Evolutionary conservation across 2,329 filamentous ascomycete genomes (phyloP), one percentile per base, ranked within the genome.

Genomic region (Sclerotiophoma versabilis): DNA sequence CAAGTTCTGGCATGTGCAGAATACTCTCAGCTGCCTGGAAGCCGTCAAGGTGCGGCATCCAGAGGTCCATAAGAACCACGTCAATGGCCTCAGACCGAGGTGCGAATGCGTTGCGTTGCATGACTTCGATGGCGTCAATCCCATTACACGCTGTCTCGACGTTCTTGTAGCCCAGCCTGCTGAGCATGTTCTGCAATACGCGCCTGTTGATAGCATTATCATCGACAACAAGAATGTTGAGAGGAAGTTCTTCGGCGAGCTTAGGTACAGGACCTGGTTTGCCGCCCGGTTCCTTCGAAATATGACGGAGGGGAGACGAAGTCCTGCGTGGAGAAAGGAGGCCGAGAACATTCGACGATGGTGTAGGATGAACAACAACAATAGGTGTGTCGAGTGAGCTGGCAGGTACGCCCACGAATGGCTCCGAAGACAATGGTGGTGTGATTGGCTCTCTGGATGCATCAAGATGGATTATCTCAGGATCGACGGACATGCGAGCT

Each of bases 21-120:
- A 91, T 91, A 39, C 79, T 77, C 63, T 83, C 80, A 0, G 87
- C 84, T 2, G 88, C 88, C 66, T 90, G 84, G 60, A 89, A 90
- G 1, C 88, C 88, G 65, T 90, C 87, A 79, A 90, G 86, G 59
- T 86, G 79, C 0, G 88, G 88, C 87, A 91, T 91, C 88, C 88
- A 91, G 9, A 91, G 80, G 71, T 91, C 88, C 88, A 91, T 91
- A 36, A 90, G 75, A 20, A 91, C 80, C 2, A 88, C 81, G 63
- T 89, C 83, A 51, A 90, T 83, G 34, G 74, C 71, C 15, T 69
- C 59, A 23, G 60, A 66, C 23, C 59, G 45, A 49, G 68, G 45
- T 23, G 45, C 56, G 12, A 58, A 47, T 14, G 63, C 57, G 22
- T 75, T 71, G 42, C 78, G 77, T 46, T 77, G 72, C 78, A 88